These are phyloP conservation scores for Filobasidium wieringae DNA, from an alignment of 768 basidiomycete species.

Conservation along the genomic window DNA sequence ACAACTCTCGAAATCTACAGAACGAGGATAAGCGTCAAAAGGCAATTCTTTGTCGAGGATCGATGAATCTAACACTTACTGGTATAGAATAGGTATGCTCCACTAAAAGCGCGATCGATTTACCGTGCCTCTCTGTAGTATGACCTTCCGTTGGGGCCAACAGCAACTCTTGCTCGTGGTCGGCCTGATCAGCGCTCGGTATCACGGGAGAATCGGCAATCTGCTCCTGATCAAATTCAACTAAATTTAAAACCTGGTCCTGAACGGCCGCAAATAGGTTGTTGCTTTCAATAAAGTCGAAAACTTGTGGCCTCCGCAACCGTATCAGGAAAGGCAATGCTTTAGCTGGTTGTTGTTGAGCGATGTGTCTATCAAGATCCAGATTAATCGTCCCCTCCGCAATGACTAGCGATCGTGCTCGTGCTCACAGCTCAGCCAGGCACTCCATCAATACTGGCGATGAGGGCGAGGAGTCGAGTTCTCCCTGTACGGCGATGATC, in stretches of 20 bases:
- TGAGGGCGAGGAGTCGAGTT: slow-evolving; percentile 53
- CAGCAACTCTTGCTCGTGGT: slow-evolving; percentile 16
- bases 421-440: slow-evolving; percentile 67
- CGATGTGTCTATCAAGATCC: slow-evolving; percentile 51
- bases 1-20: slow-evolving; percentile 73
- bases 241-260: slow-evolving; percentile 79
- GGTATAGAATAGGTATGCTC: slow-evolving; percentile 94
- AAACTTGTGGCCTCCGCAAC: slow-evolving; percentile 74
- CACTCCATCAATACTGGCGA: slow-evolving; percentile 77
- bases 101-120: slow-evolving; percentile 75
- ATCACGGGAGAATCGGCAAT: slow-evolving; percentile 45
- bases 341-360: slow-evolving; percentile 85
- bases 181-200: slow-evolving; percentile 2
- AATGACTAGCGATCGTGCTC: not conserved
- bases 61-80: slow-evolving; percentile 44
- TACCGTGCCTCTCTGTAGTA: slow-evolving; percentile 44
- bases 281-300: slow-evolving; percentile 83
- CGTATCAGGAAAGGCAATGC: slow-evolving; percentile 82
- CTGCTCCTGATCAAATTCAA: slow-evolving; percentile 85
- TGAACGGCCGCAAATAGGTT: slow-evolving; percentile 90
- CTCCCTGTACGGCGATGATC: slow-evolving; percentile 74
- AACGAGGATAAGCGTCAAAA: not conserved
- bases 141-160: slow-evolving; percentile 5
- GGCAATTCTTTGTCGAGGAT: not conserved
- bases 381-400: too few species aligned